Evolutionary conservation across 805 yeast genomes (phyloP), one percentile per base, ranked within the genome.

Genomic region (Metschnikowia vanudenii): DNA sequence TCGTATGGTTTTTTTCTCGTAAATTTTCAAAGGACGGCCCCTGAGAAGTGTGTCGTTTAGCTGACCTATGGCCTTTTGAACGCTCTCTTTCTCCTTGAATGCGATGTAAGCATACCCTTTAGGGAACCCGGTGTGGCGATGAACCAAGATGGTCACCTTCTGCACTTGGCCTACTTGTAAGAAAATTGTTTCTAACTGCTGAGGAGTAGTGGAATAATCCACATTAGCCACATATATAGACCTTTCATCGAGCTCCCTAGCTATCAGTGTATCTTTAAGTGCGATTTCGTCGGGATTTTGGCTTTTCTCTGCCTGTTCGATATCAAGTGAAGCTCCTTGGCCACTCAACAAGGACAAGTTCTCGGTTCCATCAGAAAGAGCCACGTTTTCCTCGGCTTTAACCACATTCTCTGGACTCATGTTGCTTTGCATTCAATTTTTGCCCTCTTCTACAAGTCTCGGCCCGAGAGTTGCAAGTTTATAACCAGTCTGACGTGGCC

Each of bases 61-160:
- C 20, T 57, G 64, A 10, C 56, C 59, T 38, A 82, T 60, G 1
- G 89, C 87, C 24, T 62, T 62, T 5, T 60, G 55, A 6, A 77
- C 82, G 13, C 75, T 63, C 5, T 66, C 74, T 4, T 52, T 49
- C 7, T 60, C 55, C 12, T 72, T 75, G 57, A 81, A 84, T 53
- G 85, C 82, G 28, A 84, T 69, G 53, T 81, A 84, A 1, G 87
- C 88, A 57, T 78, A 80, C 2, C 87, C 88, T 51, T 74, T 76
- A 8, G 80, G 76, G 16, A 60, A 59, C 0, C 80, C 79, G 1
- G 77, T 68, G 52, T 55, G 64, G 37, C 67, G 67, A 52, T 75
- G 76, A 46, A 69, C 67, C 46, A 80, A 65, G 18, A 81, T 71
- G 1, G 85, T 81, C 10, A 81, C 74, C 51, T 83, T 62, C 50